Evolutionary conservation across 2,329 filamentous ascomycete species (phyloP), one percentile per base, ranked within the genome.

Genomic region (Ophiostoma perfectum): DNA sequence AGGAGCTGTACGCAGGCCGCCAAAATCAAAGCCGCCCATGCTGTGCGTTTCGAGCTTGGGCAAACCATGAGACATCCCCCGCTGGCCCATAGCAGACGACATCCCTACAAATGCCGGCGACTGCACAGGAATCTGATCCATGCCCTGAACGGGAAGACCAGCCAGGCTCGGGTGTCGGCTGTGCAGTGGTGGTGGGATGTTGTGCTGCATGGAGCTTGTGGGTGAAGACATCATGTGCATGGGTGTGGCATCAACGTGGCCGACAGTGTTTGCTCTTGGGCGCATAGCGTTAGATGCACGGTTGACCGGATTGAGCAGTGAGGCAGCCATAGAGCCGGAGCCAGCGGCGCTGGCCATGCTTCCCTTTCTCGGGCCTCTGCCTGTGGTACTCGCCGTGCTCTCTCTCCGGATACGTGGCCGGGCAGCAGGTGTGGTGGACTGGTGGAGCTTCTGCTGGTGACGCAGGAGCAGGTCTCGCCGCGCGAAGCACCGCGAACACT

Each of bases 361-460:
- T 77, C 94, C 96, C 82, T 98, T 98, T 70, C 95, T 90, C 68
- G 94, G 92, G 70, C 93, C 86, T 73, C 88, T 90, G 72, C 88
- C 82, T 44, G 84, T 83, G 8, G 88, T 87, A 70, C 90, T 86
- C 67, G 90, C 92, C 70, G 90, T 90, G 78, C 95, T 98, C 80
- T 98, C 95, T 72, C 95, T 87, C 73, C 94, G 90, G 74, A 92
- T 93, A 74, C 93, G 88, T 63, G 93, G 93, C 70, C 93, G 88
- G 63, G 93, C 90, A 5, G 93, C 93, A 5, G 95, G 91, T 0
- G 93, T 93, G 12, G 92, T 91, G 39, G 92, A 92, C 84, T 96
- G 92, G 78, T 99, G 95, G 64, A 99, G 86, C 83, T 99, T 99
- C 83, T 99, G 95, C 83, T 99, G 95, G 80, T 99, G 95, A 70